These are phyloP conservation scores for Microstroma glucosiphilum DNA, from an alignment of 1,284 basidiomycete genomes.

Conservation along the genomic window DNA sequence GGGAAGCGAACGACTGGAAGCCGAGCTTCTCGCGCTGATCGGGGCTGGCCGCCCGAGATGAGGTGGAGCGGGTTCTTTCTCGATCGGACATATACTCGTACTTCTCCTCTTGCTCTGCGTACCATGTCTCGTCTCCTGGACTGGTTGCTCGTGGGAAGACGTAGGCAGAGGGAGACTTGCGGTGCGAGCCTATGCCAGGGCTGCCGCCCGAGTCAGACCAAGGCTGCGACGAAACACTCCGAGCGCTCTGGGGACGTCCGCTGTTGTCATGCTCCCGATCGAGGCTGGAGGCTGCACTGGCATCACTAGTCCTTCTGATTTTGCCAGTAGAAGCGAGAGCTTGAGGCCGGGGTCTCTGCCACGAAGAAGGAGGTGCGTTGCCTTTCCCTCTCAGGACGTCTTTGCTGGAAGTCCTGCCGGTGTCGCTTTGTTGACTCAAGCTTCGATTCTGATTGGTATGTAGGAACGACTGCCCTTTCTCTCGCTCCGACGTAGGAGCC, in stretches of 20 bases:
- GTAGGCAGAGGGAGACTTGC: not conserved
- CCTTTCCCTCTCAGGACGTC: not conserved
- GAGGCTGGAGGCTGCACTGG: not conserved
- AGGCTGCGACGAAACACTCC: not conserved
- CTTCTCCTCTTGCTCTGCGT: constrained; percentile 2
- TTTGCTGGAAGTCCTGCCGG: not conserved
- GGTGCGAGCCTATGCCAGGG: not conserved
- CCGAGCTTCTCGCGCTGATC: not conserved
- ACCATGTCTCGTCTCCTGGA: constrained; percentile 1
- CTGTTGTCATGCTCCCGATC: not conserved
- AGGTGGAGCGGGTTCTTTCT: not conserved
- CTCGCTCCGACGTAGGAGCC: not conserved
- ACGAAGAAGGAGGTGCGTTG: not conserved
- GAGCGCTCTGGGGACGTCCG: not conserved
- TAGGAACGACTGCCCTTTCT: too few species aligned
- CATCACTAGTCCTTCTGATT: not conserved
- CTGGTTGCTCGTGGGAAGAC: not conserved
- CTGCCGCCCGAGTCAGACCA: not conserved
- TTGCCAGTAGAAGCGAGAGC: not conserved
- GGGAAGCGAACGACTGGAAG: too few species aligned
- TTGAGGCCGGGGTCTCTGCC: constrained; percentile 1
- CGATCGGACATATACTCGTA: not conserved
- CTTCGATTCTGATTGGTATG: too few species aligned
- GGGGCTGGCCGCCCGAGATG: not conserved
- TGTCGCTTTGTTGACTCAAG: too few species aligned